phyloP scores from a whole-genome alignment of 176 grass and related monocot genomes.

The Musa troglodytarum region DNA sequence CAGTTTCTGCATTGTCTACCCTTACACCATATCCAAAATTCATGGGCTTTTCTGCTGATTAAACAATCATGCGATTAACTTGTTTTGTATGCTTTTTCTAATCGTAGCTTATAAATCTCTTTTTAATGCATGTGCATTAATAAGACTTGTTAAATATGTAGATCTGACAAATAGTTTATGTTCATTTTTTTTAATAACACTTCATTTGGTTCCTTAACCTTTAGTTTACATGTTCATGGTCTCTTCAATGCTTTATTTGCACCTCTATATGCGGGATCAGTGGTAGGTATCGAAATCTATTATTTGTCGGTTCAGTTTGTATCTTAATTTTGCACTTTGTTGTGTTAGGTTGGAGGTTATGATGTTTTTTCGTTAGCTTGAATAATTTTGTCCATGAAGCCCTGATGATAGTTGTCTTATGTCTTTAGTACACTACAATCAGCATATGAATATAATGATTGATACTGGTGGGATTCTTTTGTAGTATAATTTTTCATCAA shows the following conservation, averaged over 20 bases:
- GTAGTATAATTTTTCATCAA: neutral
- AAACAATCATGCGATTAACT: neutral
- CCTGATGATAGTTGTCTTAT: no score
- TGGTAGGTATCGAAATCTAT: conserved; percentile 35
- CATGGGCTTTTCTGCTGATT: no score
- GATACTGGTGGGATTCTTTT: neutral
- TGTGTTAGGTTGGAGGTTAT: neutral
- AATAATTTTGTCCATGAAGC: neutral
- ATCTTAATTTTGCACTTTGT: neutral
- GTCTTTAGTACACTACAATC: neutral
- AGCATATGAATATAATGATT: neutral
- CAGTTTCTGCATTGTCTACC: conserved; percentile 87
- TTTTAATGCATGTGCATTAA: no score
- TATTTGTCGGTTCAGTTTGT: neutral
- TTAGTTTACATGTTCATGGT: conserved; percentile 82
- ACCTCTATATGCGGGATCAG: conserved; percentile 84
- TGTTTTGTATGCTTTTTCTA: neutral
- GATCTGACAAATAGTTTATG: neutral
- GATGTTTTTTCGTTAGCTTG: neutral
- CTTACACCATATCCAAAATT: conserved; percentile 86
- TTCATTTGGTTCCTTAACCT: conserved; percentile 60
- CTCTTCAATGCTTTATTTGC: conserved; percentile 95
- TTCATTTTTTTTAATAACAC: neutral
- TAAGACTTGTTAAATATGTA: neutral
- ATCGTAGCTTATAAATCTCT: neutral